Evolutionary conservation across 2,329 filamentous ascomycete genomes (phyloP).

Genomic region (Paramyrothecium sp.): DNA sequence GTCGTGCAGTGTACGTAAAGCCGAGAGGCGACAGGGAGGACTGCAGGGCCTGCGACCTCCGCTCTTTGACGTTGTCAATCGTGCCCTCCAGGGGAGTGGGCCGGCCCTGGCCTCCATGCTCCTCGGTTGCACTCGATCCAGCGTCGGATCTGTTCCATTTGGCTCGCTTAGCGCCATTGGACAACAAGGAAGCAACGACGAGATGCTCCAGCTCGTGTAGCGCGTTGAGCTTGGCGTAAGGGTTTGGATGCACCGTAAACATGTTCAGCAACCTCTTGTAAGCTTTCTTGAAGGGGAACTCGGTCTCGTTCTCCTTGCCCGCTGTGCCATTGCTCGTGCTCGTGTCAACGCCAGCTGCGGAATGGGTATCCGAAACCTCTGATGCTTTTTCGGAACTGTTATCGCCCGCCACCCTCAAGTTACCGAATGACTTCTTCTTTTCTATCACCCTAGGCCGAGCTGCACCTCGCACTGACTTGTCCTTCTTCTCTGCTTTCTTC

Average conservation of each 20-base stretch:
- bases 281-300: slow-evolving; percentile 79
- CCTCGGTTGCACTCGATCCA: slow-evolving; percentile 28
- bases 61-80: slow-evolving; percentile 68
- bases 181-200: slow-evolving; percentile 67
- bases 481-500: slow-evolving; percentile 37
- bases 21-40: slow-evolving; percentile 23
- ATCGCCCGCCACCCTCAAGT: slow-evolving; percentile 54
- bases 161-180: slow-evolving; percentile 29
- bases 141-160: slow-evolving; percentile 35
- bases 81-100: slow-evolving; percentile 60
- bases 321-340: slow-evolving; percentile 20
- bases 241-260: slow-evolving; percentile 88
- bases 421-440: slow-evolving; percentile 68
- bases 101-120: slow-evolving; percentile 31
- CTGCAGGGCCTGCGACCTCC: slow-evolving; percentile 53
- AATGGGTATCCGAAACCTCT: slow-evolving; percentile 35
- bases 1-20: slow-evolving; percentile 30
- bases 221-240: slow-evolving; percentile 79
- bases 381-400: slow-evolving; percentile 28
- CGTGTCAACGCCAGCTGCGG: slow-evolving; percentile 39
- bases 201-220: slow-evolving; percentile 81
- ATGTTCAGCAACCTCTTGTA: slow-evolving; percentile 79
- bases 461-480: slow-evolving; percentile 39
- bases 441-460: slow-evolving; percentile 53
- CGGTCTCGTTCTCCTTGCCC: slow-evolving; percentile 30